Evolutionary conservation across 2,329 filamentous ascomycete species (phyloP).

Genomic region (Colletotrichum sp.): DNA sequence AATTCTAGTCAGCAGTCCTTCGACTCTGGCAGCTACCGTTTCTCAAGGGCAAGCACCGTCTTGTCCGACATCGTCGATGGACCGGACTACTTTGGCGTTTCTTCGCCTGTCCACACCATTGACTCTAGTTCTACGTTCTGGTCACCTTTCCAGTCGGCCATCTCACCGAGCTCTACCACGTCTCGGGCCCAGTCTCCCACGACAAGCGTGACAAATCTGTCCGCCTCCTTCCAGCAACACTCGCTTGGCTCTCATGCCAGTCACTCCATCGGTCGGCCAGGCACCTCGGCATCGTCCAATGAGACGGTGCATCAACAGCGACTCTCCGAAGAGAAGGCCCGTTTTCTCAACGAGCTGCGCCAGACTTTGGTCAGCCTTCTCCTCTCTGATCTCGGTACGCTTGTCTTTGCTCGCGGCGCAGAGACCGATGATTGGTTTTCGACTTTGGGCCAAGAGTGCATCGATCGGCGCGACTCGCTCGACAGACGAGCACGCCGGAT

Average conservation of each 20-base stretch:
- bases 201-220: conserved; percentile 64
- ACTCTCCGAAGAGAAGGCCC: conserved; percentile 71
- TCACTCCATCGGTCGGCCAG: conserved; percentile 60
- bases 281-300: conserved; percentile 70
- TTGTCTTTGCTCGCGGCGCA: conserved; percentile 86
- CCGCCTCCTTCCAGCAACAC: conserved; percentile 51
- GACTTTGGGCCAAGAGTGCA: conserved; percentile 69
- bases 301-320: conserved; percentile 69
- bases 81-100: conserved; percentile 72
- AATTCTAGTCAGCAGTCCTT: conserved; percentile 75
- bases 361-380: conserved; percentile 84
- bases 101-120: conserved; percentile 72
- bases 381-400: conserved; percentile 86
- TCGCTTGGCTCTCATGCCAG: conserved; percentile 51
- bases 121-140: conserved; percentile 85
- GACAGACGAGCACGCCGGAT: conserved; percentile 51
- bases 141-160: conserved; percentile 80
- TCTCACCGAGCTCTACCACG: conserved; percentile 66
- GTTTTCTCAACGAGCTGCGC: conserved; percentile 79
- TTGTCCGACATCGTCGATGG: conserved; percentile 72
- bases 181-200: conserved; percentile 67
- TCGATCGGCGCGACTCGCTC: conserved; percentile 64
- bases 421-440: conserved; percentile 93
- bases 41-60: conserved; percentile 60
- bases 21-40: conserved; percentile 69